phyloP scores from a whole-genome alignment of 2,329 filamentous ascomycete genomes.

The Paecilomyces variotii region DNA sequence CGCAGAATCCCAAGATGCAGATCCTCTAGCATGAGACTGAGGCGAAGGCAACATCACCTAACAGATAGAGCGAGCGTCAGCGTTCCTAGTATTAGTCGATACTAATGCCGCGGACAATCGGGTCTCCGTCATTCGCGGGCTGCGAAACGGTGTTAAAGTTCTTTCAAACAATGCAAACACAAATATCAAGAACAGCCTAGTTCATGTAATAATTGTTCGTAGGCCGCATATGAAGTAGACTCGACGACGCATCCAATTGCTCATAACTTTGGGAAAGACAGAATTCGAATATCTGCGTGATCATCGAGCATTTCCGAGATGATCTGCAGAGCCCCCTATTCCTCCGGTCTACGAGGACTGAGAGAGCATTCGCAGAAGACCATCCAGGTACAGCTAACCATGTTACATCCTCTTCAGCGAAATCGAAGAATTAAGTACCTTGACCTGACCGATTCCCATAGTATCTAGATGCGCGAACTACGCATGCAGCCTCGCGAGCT shows the following conservation, averaged over 20 bases:
- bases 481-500: conserved; percentile 11
- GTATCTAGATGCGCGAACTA: conserved; percentile 8
- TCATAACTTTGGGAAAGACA: neutral
- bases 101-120: neutral
- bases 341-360: neutral
- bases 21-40: neutral
- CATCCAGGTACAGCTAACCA: neutral
- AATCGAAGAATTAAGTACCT: neutral
- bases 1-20: neutral
- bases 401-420: neutral
- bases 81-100: neutral
- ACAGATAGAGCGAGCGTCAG: neutral
- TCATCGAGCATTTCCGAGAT: neutral
- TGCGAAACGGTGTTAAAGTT: neutral
- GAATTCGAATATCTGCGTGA: neutral
- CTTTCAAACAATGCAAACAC: conserved; percentile 1
- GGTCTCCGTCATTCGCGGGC: neutral
- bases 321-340: neutral
- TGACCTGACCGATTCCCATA: neutral
- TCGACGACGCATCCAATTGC: neutral
- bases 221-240: neutral
- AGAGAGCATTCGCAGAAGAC: neutral
- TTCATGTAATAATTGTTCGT: neutral
- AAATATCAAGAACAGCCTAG: neutral
- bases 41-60: conserved; percentile 22